A percentile compares a stretch with the other conserved stretches of the same genome.
phyloP scores from a whole-genome alignment of 805 yeast genomes.

The Sungouiella thailandica region DNA sequence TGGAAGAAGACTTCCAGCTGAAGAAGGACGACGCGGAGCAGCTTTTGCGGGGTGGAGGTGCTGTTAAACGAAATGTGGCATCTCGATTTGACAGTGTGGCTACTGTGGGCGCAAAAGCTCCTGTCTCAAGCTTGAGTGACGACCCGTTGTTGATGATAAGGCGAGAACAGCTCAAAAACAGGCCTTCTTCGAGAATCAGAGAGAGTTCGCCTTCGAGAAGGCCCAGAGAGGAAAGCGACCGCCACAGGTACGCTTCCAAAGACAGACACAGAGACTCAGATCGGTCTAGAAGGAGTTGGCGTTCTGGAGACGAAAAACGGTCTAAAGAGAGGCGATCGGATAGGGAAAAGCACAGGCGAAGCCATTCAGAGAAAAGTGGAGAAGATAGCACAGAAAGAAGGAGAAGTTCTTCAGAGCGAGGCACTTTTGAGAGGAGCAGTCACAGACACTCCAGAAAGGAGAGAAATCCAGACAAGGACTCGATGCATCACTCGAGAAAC shows the following conservation, averaged over 20 bases:
- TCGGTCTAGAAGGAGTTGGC: too few species aligned
- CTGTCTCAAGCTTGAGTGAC: constrained; percentile 24
- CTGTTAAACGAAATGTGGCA: constrained; percentile 28
- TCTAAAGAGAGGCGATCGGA: too few species aligned
- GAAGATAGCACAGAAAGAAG: too few species aligned
- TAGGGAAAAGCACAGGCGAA: too few species aligned
- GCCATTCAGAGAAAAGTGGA: too few species aligned
- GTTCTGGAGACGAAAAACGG: too few species aligned
- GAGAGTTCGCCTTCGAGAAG: background rate
- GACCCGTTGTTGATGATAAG: constrained; percentile 51
- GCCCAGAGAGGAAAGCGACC: background rate
- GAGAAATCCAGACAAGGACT: too few species aligned
- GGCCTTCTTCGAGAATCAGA: background rate
- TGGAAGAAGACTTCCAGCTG: constrained; percentile 22
- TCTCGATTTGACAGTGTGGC: constrained; percentile 23
- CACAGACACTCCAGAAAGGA: too few species aligned
- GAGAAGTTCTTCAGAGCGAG: too few species aligned
- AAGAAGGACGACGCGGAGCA: constrained; percentile 43
- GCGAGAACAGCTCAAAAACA: constrained; percentile 18
- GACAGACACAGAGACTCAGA: too few species aligned
- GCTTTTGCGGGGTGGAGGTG: constrained; percentile 48
- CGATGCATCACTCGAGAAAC: too few species aligned
- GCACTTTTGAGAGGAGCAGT: too few species aligned
- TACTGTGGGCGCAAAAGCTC: constrained; percentile 15
- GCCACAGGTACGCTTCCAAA: background rate